phyloP scores from a whole-genome alignment of 805 yeast species.

The Metschnikowia santaceciliae region DNA sequence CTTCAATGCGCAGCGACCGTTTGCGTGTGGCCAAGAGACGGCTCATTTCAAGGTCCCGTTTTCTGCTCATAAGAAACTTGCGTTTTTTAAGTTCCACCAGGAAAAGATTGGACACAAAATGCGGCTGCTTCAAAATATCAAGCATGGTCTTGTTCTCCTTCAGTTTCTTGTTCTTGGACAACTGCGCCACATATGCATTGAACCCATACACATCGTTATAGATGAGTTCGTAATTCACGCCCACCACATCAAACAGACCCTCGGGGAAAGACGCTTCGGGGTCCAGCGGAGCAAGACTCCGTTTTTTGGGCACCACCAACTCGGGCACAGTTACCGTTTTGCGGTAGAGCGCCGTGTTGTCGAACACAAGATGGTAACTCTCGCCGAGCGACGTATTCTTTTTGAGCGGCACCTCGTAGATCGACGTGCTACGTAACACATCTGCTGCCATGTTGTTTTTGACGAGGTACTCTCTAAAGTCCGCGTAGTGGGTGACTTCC shows the following conservation, averaged over 20 bases:
- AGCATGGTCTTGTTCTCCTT: conserved; percentile 24
- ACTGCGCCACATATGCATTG: conserved; percentile 19
- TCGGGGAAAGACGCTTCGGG: conserved; percentile 28
- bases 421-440: conserved; percentile 20
- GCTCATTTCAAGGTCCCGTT: conserved; percentile 61
- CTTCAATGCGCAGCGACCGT: conserved; percentile 69
- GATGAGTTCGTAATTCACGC: conserved; percentile 28
- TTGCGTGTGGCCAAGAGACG: conserved; percentile 64
- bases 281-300: conserved; percentile 29
- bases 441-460: conserved; percentile 26
- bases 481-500: conserved; percentile 40
- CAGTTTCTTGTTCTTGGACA: conserved; percentile 28
- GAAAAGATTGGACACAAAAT: conserved; percentile 22
- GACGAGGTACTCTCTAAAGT: conserved; percentile 48
- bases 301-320: conserved; percentile 32
- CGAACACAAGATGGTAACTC: conserved; percentile 40
- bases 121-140: conserved; percentile 15
- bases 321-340: conserved; percentile 24
- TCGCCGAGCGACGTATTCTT: conserved; percentile 15
- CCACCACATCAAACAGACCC: conserved; percentile 29
- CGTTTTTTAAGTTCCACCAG: conserved; percentile 51
- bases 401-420: conserved; percentile 4
- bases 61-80: conserved; percentile 49
- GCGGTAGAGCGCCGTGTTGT: conserved; percentile 51
- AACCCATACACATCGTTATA: conserved; percentile 30